Evolutionary conservation across 176 grass and related monocot genomes (phyloP).

Genomic region (Raddia distichophylla): DNA sequence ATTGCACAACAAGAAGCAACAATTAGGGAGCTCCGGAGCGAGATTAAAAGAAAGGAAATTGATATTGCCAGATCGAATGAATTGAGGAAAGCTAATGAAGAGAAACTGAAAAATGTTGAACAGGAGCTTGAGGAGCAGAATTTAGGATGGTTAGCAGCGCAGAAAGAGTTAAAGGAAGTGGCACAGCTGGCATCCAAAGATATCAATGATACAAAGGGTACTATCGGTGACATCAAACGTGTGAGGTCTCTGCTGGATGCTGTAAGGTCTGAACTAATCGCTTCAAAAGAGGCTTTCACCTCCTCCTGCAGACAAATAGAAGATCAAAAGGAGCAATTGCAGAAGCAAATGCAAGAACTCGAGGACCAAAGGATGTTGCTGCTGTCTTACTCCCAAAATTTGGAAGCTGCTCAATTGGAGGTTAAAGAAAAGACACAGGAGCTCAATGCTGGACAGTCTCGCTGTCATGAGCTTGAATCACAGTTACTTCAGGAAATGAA

Average conservation of each 20-base stretch:
- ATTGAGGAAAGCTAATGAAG: conserved; percentile 55
- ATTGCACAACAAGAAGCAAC: conserved; percentile 56
- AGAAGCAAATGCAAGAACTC: conserved; percentile 59
- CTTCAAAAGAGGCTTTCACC: conserved; percentile 71
- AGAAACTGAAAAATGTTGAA: conserved; percentile 61
- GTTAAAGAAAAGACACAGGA: conserved; percentile 55
- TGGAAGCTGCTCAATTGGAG: conserved; percentile 65
- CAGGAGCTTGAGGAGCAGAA: conserved; percentile 66
- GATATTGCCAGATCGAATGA: conserved; percentile 62
- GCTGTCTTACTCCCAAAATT: conserved; percentile 61
- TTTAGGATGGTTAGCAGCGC: conserved; percentile 61
- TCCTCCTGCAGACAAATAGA: conserved; percentile 62
- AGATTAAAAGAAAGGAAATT: conserved; percentile 61
- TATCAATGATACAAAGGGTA: conserved; percentile 55
- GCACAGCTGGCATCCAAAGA: conserved; percentile 53
- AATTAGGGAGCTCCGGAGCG: conserved; percentile 47
- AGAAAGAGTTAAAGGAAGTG: conserved; percentile 74
- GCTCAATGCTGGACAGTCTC: conserved; percentile 47
- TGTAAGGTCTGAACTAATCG: conserved; percentile 69
- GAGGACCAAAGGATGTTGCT: conserved; percentile 57
- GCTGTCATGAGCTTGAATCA: conserved; percentile 59
- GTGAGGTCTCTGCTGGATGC: conserved; percentile 71
- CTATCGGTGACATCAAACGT: conserved; percentile 56
- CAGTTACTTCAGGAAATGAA: conserved; percentile 52
- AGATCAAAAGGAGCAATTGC: conserved; percentile 60